Evolutionary conservation across 2,329 filamentous ascomycete genomes (phyloP), one percentile per base, ranked within the genome.

Genomic region (Diaporthe eres): DNA sequence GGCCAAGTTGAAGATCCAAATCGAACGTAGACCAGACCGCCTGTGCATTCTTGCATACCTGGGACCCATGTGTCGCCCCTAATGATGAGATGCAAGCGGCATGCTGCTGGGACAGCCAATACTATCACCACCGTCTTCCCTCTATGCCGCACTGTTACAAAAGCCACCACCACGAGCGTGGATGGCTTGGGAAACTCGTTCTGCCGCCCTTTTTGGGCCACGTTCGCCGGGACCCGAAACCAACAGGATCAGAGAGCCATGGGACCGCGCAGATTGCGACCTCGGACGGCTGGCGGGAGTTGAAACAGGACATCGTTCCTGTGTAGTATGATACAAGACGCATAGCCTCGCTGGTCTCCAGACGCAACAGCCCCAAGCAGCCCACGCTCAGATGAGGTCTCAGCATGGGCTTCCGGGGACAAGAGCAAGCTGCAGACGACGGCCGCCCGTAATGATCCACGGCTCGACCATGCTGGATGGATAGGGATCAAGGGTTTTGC

Each of bases 231-330:
- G 73, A 58, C 60, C 55, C 73, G 72, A 75, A 75, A 75, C 73
- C 75, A 75, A 71, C 75, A 75, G 75, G 67, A 49, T 60, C 34
- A 72, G 25, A 58, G 19, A 49, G 53, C 72, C 75, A 77, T 65
- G 70, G 75, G 47, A 75, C 61, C 37, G 53, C 71, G 60, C 55
- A 63, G 34, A 70, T 61, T 76, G 60, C 63, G 55, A 73, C 67
- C 72, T 75, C 47, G 68, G 72, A 55, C 75, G 72, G 72, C 31
- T 58, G 57, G 25, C 47, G 49, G 65, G 65, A 55, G 65, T 70
- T 47, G 63, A 71, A 63, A 63, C 72, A 70, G 25, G 53, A 61
- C 42, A 63, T 37, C 58, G 37, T 53, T 28, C 65, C 53, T 70
- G 63, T 72, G 37, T 49, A 53, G 39, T 53, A 60, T 55, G 34